A percentile compares a stretch with the other conserved stretches of the same genome.
These are phyloP conservation scores for Saururus chinensis DNA, from an alignment of 164 flowering plant species.

Conservation along the genomic window DNA sequence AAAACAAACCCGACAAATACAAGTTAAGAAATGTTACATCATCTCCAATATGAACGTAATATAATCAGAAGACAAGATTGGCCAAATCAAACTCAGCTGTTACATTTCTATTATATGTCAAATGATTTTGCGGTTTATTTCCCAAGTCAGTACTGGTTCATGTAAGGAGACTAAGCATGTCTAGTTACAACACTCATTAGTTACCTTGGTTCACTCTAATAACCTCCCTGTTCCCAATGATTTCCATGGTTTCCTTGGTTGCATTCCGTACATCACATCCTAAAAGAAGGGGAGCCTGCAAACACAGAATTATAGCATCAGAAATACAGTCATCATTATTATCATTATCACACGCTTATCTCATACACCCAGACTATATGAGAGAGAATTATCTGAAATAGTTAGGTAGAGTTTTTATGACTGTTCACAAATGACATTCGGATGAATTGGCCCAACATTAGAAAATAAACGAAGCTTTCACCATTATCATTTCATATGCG, in stretches of 20 bases:
- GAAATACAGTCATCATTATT: background rate
- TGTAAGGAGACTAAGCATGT: background rate
- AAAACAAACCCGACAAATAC: background rate
- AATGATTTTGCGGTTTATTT: background rate
- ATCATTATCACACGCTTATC: background rate
- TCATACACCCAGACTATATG: background rate
- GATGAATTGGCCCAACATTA: too few species aligned
- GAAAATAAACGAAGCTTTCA: too few species aligned
- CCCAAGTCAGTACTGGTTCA: background rate
- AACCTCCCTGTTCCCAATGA: conserved; percentile 64
- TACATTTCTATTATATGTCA: background rate
- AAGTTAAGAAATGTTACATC: too few species aligned
- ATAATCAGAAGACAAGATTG: too few species aligned
- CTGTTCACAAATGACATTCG: too few species aligned
- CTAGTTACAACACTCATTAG: background rate
- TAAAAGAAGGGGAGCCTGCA: conserved; percentile 81
- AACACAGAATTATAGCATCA: background rate
- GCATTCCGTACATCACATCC: conserved; percentile 73
- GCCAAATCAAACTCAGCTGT: too few species aligned
- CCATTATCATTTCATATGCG: too few species aligned
- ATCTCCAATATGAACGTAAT: too few species aligned
- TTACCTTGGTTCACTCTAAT: conserved; percentile 78
- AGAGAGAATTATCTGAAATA: too few species aligned
- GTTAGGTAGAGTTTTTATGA: too few species aligned
- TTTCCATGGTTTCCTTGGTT: conserved; percentile 54